Evolutionary conservation across 2,329 filamentous ascomycete genomes (phyloP).

Genomic region (Triangularia verruculosa): DNA sequence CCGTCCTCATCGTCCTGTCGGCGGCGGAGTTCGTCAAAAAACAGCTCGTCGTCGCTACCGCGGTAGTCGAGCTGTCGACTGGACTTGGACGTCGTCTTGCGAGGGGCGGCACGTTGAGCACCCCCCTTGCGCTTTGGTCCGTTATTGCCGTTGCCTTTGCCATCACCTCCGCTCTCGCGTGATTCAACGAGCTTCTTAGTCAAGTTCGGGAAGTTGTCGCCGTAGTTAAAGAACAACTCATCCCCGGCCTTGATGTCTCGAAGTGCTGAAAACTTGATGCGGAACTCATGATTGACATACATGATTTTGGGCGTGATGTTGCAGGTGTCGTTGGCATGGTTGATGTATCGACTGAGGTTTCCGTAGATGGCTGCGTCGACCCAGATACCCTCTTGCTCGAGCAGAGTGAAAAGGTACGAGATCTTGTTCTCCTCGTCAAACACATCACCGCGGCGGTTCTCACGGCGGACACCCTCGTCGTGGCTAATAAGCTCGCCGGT

Average conservation of each 20-base stretch:
- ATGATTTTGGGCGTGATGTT: slow-evolving; percentile 63
- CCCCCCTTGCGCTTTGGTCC: slow-evolving; percentile 21
- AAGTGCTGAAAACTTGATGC: slow-evolving; percentile 70
- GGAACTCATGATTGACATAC: slow-evolving; percentile 71
- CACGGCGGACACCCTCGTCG: slow-evolving; percentile 66
- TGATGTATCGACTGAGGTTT: slow-evolving; percentile 81
- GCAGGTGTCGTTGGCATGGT: slow-evolving; percentile 65
- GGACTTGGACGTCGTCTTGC: slow-evolving; percentile 24
- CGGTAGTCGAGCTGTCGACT: slow-evolving; percentile 13
- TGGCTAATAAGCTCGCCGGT: slow-evolving; percentile 72
- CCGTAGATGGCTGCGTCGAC: slow-evolving; percentile 75
- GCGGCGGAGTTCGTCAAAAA: slow-evolving; percentile 11
- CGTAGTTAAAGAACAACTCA: slow-evolving; percentile 81
- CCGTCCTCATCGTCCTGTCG: slow-evolving; percentile 18
- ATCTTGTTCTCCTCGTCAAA: slow-evolving; percentile 62
- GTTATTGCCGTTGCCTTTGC: neutral
- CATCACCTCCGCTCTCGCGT: slow-evolving; percentile 19
- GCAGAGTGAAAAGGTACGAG: slow-evolving; percentile 62
- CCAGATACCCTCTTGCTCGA: slow-evolving; percentile 61
- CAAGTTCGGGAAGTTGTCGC: slow-evolving; percentile 63
- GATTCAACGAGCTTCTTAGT: slow-evolving; percentile 47
- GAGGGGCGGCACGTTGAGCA: slow-evolving; percentile 17
- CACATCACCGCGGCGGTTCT: slow-evolving; percentile 57
- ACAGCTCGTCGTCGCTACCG: slow-evolving; percentile 17
- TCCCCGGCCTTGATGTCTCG: slow-evolving; percentile 67